Base-by-base conservation (phyloP, 495 filamentous ascomycete genomes). In the Trichocladium antarcticum region DNA sequence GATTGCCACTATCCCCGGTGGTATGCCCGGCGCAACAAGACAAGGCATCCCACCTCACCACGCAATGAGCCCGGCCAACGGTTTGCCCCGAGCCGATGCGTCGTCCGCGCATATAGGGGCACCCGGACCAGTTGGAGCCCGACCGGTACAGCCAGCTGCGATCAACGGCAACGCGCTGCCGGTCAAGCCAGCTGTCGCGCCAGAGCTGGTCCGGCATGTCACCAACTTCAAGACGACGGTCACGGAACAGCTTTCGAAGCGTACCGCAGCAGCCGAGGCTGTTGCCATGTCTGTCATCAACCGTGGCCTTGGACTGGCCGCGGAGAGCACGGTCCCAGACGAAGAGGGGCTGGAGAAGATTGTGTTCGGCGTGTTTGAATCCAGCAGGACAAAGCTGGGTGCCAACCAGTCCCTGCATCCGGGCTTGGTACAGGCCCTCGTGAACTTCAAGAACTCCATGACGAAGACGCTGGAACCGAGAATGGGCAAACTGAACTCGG, bases 271-370 rank as follows among this genome's bases (percentile, higher is more conserved):
- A 14, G 46, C 56, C 15, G 51, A 60, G 28, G 53, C 44, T 4
- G 49, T 66, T n/a, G 58, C 60, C 38, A 58, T 63, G 57, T 66
- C 62, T 6, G 66, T 59, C 16, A 57, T 66, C 44, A 59, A 62
- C 36, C 57, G 66, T 9, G 59, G 55, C 16, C 52, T 69, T 2
- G 61, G 61, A 6, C 51, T 69, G 22, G 38, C 61, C 14, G 36
- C 49, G 1, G 37, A 57, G 27, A 53, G 46, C 42, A 53, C 52
- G 42, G 50, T 62, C 8, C 57, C 57, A 0, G 59, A 54, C 8
- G 40, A 56, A 17, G 56, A 64, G 24, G 36, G 44, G 22, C 37
- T 66, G 16, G 64, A 63, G 37, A 54, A 51, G 51, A 54, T 64
- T 44, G 47, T 68, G 7, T 42, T 58, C 14, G 49, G 54, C 5